Evolutionary conservation across 2,329 filamentous ascomycete genomes (phyloP).

Genomic region (Apiospora koreana): DNA sequence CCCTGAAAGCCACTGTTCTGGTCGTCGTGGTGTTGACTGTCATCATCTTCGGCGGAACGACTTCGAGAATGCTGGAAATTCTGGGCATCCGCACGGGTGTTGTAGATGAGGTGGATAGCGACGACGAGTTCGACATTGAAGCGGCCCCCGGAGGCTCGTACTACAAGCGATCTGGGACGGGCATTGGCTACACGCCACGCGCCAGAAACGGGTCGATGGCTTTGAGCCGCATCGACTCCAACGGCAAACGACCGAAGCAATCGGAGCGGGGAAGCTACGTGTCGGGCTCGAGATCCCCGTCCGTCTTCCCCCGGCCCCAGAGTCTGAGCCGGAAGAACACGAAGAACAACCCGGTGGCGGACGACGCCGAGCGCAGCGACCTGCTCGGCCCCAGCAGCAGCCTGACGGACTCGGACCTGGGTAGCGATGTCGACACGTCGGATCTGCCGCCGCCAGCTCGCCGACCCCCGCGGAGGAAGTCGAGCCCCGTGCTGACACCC

Average conservation of each 20-base stretch:
- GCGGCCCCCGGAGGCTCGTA: conserved; percentile 70
- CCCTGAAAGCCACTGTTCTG: conserved; percentile 90
- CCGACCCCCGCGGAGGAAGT: conserved; percentile 40
- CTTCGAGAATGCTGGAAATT: conserved; percentile 96
- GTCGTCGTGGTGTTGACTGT: conserved; percentile 97
- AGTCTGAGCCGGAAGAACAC: conserved; percentile 58
- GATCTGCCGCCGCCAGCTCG: conserved; percentile 65
- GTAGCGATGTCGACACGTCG: conserved; percentile 65
- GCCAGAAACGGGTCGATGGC: conserved; percentile 59
- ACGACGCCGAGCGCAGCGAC: conserved; percentile 58
- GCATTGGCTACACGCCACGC: conserved; percentile 75
- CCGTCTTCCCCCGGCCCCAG: conserved; percentile 41
- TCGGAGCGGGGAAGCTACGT: conserved; percentile 49
- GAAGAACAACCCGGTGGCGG: conserved; percentile 35
- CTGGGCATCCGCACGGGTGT: conserved; percentile 95
- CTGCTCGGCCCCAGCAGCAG: conserved; percentile 50
- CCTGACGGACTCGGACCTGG: conserved; percentile 59
- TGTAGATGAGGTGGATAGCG: conserved; percentile 94
- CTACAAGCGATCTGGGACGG: conserved; percentile 76
- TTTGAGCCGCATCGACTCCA: conserved; percentile 52
- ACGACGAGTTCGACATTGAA: conserved; percentile 98
- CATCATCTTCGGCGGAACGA: conserved; percentile 98
- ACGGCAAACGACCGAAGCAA: conserved; percentile 25
- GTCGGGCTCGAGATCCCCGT: conserved; percentile 54
- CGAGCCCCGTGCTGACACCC: conserved; percentile 39